These are phyloP conservation scores for Paraleonurus japonicus DNA, from an alignment of 257 asterid species.

Conservation along the genomic window DNA sequence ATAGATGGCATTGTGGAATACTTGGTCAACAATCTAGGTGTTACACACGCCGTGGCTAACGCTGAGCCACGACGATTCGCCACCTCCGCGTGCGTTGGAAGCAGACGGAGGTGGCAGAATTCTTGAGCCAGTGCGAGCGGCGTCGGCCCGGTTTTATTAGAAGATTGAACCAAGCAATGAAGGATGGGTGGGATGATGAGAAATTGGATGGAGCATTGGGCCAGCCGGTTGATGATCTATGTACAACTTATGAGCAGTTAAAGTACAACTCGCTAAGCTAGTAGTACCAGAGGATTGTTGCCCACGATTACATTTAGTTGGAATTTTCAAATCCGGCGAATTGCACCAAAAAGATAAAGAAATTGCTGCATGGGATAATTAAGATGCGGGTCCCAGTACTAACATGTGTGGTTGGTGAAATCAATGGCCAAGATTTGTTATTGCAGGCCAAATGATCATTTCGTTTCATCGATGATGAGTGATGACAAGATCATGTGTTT, in stretches of 20 bases:
- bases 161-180: slow-evolving; percentile 58
- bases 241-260: slow-evolving; percentile 30
- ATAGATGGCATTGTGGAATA: slow-evolving; percentile 59
- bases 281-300: slow-evolving; percentile 16
- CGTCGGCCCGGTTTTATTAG: slow-evolving; percentile 53
- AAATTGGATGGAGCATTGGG: slow-evolving; percentile 45
- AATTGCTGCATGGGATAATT: not conserved
- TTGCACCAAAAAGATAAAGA: not conserved
- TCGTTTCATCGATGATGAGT: not conserved
- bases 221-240: slow-evolving; percentile 32
- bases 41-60: not conserved
- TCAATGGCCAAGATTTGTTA: not conserved
- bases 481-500: not conserved
- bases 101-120: slow-evolving; percentile 42
- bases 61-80: not conserved
- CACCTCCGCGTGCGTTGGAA: slow-evolving; percentile 31
- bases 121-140: slow-evolving; percentile 43
- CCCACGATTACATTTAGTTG: not conserved
- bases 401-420: slow-evolving; percentile 6
- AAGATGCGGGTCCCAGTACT: not conserved
- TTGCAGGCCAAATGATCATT: not conserved
- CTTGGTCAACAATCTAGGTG: slow-evolving; percentile 12
- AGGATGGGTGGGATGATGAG: slow-evolving; percentile 52
- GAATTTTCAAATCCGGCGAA: not conserved
- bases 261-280: slow-evolving; percentile 35